A percentile compares a stretch with the other conserved stretches of the same genome.
Conservation (phyloP, 768 basidiomycete species). For the Clathrus columnatus region DNA sequence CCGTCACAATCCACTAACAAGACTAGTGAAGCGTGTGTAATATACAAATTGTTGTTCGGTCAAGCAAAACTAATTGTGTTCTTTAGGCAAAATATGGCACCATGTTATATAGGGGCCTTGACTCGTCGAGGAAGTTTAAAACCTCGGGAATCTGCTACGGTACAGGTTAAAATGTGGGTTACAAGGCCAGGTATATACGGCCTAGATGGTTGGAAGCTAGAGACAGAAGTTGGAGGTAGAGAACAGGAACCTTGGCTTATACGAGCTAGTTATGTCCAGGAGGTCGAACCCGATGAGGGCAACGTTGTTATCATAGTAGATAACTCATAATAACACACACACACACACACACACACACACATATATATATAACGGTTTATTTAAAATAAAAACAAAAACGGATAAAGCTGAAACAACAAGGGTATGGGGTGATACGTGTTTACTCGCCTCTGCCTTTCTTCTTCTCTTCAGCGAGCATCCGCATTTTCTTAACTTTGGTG, state of each 20-base stretch:
- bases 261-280: background rate
- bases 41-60: constrained; percentile 2
- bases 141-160: constrained; percentile 35
- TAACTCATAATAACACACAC: background rate
- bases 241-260: background rate
- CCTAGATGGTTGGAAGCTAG: constrained; percentile 60
- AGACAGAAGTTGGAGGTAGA: constrained; percentile 50
- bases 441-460: constrained; percentile 24
- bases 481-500: constrained; percentile 56
- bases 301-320: constrained; percentile 6
- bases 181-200: constrained; percentile 55
- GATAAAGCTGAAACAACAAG: background rate
- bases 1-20: constrained; percentile 14
- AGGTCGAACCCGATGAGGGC: background rate
- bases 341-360: background rate
- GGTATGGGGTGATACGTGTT: background rate
- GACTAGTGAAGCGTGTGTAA: constrained; percentile 18
- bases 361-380: background rate
- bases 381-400: background rate
- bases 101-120: constrained; percentile 58
- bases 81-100: constrained; percentile 32
- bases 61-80: background rate
- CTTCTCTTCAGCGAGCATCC: constrained; percentile 45
- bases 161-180: constrained; percentile 51
- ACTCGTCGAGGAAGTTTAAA: constrained; percentile 51